Evolutionary conservation across 169 alveolate genomes (phyloP).

Genomic region (Toxoplasma gondii): DNA sequence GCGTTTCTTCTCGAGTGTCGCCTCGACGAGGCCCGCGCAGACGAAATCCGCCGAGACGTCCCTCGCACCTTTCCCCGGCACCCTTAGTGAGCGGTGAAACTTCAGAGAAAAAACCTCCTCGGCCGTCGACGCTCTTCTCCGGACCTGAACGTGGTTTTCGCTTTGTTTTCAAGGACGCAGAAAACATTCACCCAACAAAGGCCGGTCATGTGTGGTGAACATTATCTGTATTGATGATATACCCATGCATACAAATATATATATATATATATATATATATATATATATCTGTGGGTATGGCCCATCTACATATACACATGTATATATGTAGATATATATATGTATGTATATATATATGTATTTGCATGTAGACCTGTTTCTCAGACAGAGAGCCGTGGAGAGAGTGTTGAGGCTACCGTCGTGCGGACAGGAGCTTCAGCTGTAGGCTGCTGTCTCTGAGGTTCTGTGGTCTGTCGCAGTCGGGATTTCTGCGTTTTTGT

Average conservation of each 20-base stretch:
- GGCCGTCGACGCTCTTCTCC: background rate
- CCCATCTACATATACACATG: background rate
- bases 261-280: background rate
- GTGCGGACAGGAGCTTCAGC: no score
- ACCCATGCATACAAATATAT: no score
- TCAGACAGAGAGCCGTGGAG: no score
- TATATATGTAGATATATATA: background rate
- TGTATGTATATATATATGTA: background rate
- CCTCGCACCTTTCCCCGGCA: slow-evolving; percentile 48
- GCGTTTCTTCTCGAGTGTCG: background rate
- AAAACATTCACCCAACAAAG: no score
- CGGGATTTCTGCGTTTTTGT: no score
- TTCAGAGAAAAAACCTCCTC: background rate
- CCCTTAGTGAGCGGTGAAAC: slow-evolving; percentile 21
- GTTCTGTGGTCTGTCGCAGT: no score
- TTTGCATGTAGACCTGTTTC: no score
- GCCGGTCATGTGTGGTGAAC: no score
- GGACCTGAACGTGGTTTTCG: background rate
- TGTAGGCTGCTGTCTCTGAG: no score
- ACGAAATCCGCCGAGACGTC: slow-evolving; percentile 57
- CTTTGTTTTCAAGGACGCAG: no score
- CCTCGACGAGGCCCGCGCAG: slow-evolving; percentile 10
- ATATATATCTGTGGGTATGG: background rate
- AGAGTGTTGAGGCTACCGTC: no score
- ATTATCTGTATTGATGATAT: no score